phyloP scores from a whole-genome alignment of 495 filamentous ascomycete genomes.

The Immersiella caudata region DNA sequence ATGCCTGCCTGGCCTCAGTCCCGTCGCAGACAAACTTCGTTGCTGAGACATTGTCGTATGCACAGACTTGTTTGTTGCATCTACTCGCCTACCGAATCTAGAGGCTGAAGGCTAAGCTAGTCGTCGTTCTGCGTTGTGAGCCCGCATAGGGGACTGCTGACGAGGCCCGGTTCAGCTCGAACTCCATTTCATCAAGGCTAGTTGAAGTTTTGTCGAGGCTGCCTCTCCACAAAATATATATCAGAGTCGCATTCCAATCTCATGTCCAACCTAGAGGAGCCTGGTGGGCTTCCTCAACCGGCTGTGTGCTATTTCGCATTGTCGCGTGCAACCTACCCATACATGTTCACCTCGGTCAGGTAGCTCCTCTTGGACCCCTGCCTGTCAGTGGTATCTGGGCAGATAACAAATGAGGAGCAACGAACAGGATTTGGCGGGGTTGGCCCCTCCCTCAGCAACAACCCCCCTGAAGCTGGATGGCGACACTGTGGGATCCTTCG shows the following conservation, averaged over 20 bases:
- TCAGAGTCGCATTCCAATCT: not conserved
- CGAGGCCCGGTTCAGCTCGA: too few relatives aligned
- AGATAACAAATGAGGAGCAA: not conserved
- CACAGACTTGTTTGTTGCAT: too few relatives aligned
- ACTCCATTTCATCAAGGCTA: too few relatives aligned
- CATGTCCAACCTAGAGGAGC: slow-evolving; percentile 2
- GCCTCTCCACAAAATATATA: too few relatives aligned
- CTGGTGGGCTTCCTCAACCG: too few relatives aligned
- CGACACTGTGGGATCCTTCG: not conserved
- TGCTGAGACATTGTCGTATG: not conserved
- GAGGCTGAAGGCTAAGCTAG: too few relatives aligned
- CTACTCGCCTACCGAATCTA: too few relatives aligned
- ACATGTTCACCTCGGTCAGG: not conserved
- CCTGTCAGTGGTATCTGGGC: not conserved
- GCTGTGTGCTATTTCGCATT: too few relatives aligned
- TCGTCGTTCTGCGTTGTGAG: too few relatives aligned
- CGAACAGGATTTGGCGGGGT: not conserved
- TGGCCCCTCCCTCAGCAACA: not conserved
- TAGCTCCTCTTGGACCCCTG: not conserved
- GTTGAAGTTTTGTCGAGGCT: too few relatives aligned
- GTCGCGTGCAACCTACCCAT: not conserved
- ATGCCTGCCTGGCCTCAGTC: not conserved
- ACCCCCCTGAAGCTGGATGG: not conserved
- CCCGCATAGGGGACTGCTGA: too few relatives aligned
- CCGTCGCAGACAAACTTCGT: not conserved